Base-by-base conservation (phyloP, 73 alveolate genomes). In the Paramecium sonneborni region DNA sequence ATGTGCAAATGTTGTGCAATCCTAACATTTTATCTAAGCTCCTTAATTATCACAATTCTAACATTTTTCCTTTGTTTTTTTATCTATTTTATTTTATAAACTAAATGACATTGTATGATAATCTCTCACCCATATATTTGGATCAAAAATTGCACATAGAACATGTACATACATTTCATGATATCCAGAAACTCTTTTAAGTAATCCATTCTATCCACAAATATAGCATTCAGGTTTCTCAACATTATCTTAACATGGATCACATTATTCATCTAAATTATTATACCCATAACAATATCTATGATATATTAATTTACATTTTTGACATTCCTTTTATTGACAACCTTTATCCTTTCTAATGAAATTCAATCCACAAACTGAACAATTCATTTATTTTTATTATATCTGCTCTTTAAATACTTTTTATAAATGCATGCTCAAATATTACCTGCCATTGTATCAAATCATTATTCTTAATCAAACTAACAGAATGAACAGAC, bases 201-300 rank as follows among this genome's bases (percentile, higher is more conserved):
- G 18, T 15, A 74, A 74, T 34, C 87, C 87, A 21, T 74, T 15
- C 23, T 74, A 74, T 34, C 87, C 87, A 74, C 87, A 74, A 0
- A 74, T 74, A 10, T 28, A 38, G 20, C 87, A 74, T 74, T 1
- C 21, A 35, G 87, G 62, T 43, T 20, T 32, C 35, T 38, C n/a
- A 74, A 35, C 87, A 21, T 35, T 21, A 74, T 74, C 87, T 32
- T 28, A 30, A 21, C 87, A 74, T 4, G 87, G 87, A 74, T 74
- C 87, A 35, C 87, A 74, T n/a, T 30, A 15, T 74, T 32, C 58
- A 30, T 32, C 39, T 74, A 21, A 9, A 74, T 74, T 28, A 74
- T 35, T 74, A 74, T 74, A 74, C 46, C 87, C 87, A 74, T 74
- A 74, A 35, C 87, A 74, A 74, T n/a, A 74, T 28, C 58, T 28